Evolutionary conservation across 2,329 filamentous ascomycete species (phyloP).

Genomic region (Periconia sp.): DNA sequence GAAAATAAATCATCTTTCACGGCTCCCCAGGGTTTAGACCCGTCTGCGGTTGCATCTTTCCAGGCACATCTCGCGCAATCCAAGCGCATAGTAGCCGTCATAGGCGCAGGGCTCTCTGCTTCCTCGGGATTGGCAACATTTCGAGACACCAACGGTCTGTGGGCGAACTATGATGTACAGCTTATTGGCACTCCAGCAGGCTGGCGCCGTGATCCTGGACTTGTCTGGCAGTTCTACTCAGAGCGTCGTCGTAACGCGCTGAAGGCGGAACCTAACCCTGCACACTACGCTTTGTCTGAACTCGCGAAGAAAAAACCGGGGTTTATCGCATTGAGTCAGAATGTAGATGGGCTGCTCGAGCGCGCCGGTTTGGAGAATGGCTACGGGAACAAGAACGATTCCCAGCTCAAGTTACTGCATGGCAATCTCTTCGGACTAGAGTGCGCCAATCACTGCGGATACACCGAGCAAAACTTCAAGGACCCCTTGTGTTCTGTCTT

Average conservation of each 20-base stretch:
- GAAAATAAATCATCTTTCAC: background rate
- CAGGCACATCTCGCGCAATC: background rate
- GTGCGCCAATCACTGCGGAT: background rate
- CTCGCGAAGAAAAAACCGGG: slow-evolving; percentile 2
- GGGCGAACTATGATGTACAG: background rate
- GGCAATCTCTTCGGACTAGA: background rate
- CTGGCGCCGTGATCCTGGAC: background rate
- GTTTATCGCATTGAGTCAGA: slow-evolving; percentile 2
- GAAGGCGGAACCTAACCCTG: slow-evolving; percentile 2
- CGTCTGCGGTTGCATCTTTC: background rate
- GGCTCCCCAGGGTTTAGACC: background rate
- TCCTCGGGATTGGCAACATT: background rate
- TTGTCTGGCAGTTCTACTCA: slow-evolving; percentile 8
- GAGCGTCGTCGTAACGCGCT: background rate
- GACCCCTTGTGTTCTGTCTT: background rate
- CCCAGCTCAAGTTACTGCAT: slow-evolving; percentile 1
- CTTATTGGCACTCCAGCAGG: background rate
- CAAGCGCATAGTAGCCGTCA: background rate
- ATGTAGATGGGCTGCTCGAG: slow-evolving; percentile 2
- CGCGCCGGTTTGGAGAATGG: background rate
- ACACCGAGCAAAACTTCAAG: background rate
- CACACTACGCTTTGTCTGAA: slow-evolving; percentile 3
- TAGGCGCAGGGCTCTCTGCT: background rate
- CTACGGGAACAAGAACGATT: background rate
- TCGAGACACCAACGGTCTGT: background rate